phyloP scores from a whole-genome alignment of 768 basidiomycete species.

The Lentinula raphanica region DNA sequence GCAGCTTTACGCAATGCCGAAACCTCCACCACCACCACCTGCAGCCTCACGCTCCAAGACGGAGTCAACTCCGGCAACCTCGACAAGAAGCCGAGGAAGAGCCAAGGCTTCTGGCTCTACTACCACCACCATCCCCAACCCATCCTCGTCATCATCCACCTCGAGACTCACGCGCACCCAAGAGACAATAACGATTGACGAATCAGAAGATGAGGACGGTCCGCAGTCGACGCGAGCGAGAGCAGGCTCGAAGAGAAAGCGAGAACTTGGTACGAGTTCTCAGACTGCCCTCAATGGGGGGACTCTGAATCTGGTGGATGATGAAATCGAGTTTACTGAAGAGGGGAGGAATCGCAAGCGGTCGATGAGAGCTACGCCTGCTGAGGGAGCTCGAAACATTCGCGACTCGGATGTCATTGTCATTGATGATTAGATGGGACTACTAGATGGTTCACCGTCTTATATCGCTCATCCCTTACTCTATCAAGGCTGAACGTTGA shows the following conservation, averaged over 20 bases:
- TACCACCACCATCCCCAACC: background rate
- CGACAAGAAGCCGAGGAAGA: conserved; percentile 33
- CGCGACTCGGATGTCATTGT: background rate
- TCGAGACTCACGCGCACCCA: background rate
- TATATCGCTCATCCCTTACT: background rate
- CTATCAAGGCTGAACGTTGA: no score
- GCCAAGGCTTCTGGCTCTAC: conserved; percentile 11
- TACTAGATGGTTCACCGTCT: background rate
- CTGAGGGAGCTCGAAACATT: background rate
- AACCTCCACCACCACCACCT: conserved; percentile 25
- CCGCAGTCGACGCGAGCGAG: background rate
- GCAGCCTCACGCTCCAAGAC: conserved; percentile 16
- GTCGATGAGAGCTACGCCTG: background rate
- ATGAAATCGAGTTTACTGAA: background rate
- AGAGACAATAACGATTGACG: conserved; percentile 2
- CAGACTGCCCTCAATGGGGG: background rate
- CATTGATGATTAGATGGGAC: background rate
- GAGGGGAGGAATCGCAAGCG: background rate
- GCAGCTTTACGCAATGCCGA: conserved; percentile 57
- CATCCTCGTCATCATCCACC: background rate
- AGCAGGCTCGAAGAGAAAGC: background rate
- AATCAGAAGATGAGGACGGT: conserved; percentile 1
- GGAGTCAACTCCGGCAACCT: conserved; percentile 9
- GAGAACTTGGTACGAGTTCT: background rate
- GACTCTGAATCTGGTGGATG: background rate